Base-by-base conservation (phyloP, 2,329 filamentous ascomycete genomes). In the Paramyrothecium sp. region DNA sequence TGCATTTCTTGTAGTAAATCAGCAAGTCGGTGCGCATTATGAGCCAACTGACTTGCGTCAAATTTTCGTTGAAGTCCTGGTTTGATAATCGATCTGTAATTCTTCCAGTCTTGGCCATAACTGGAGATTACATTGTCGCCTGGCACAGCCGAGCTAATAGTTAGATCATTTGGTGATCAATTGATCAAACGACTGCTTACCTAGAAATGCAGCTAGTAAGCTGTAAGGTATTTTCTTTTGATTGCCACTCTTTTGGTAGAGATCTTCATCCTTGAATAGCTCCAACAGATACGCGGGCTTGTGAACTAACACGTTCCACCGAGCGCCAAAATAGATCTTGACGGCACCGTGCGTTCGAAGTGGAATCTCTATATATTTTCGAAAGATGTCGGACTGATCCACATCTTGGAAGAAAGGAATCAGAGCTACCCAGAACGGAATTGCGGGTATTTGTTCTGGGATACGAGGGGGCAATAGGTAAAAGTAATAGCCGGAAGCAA, bases 301-400 rank as follows among this genome's bases (percentile, higher is more conserved):
- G 51, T 74, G 75, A 1, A 81, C 74, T 12, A 82, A 66, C 3
- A 82, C 68, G 51, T 78, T 80, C 80, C 80, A 82, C 46, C 72
- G 73, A 0, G 75, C 77, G 2, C 73, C 78, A 34, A 80, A 80
- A 68, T 78, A 81, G 26, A 81, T 67, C 56, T 79, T 75, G 19
- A 81, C 79, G 1, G 78, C 79, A 3, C 79, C 75, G 50, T 75
- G 70, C n/a, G 65, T 66, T 11, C 66, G 65, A 7, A 77, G 63
- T 2, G 74, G 75, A 54, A 67, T 61, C 41, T 74, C 68, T 48
- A 79, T 69, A 61, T 78, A 76, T 53, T 64, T 58, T 13, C 60
- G 63, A 61, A 75, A 79, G 7, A 75, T 69, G 17, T 77, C 70
- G 4, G 71, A 68, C 63, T 79, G 76, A 56, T 78, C 77, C 20